Base-by-base conservation (phyloP, 2,329 filamentous ascomycete species). In the Cercospora zeae-maydis region DNA sequence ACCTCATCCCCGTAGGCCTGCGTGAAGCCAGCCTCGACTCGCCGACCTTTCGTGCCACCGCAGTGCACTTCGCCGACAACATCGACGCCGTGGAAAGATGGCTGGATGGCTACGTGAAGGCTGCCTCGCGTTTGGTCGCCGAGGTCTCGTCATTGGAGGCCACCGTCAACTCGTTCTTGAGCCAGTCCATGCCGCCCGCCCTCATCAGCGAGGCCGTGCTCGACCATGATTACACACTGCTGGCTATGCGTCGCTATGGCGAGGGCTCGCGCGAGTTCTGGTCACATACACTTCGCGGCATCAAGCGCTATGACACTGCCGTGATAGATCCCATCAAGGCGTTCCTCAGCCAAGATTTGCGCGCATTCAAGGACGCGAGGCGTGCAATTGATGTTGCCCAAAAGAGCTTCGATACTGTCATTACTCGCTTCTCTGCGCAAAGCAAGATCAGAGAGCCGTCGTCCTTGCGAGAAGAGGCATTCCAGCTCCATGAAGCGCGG, bases 21-120 rank as follows among this genome's bases (percentile, higher is more conserved):
- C 95, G 93, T 79, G 95, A 99, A 84, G 95, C 95, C 56, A 90
- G 92, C 19, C 89, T 98, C 79, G 95, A 99, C 78, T 97, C 93
- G 39, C 95, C 95, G 27, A 96, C 93, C 36, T 98, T 98, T 77
- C 91, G 95, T 68, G 91, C 93, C 52, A 91, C 91, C 21, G 86
- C 91, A 45, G 80, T 89, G 52, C 92, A 97, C 79, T 96, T 96
- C 74, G 84, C 87, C 66, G 95, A 98, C 68, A 93, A 99, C 79
- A 86, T 96, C 72, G 95, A 98, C 68, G 84, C 87, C 61, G 85
- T 98, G 63, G 95, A 98, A 78, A 87, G 86, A 83, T 99, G 95
- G 95, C 89, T 99, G 31, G 92, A 89, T 59, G 83, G 82, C 53
- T 90, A 88, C 72, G 77, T 87, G 63, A 86, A 82, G 75, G 82